Base-by-base conservation (phyloP, 2,329 filamentous ascomycete species). In the Mollisia scopiformis region DNA sequence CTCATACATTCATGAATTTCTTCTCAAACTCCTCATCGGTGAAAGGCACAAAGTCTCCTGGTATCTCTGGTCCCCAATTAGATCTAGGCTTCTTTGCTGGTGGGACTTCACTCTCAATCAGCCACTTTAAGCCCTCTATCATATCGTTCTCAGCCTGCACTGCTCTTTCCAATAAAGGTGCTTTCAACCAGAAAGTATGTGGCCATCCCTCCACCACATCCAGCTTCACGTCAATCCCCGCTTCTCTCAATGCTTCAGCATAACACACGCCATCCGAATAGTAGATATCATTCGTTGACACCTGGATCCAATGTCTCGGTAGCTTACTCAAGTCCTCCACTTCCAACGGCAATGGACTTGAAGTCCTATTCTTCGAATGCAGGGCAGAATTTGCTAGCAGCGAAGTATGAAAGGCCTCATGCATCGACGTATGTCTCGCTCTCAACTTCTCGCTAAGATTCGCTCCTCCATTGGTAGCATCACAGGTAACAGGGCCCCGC, bases 261-360 rank as follows among this genome's bases (percentile, higher is more conserved):
- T 82, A 82, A 63, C 80, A 83, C 8, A 80, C 63, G 10, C 81
- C 81, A 68, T 84, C 81, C 21, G 78, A 80, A 69, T 82, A 83
- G 61, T 82, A 75, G 41, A 77, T 76, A 63, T 84, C 81, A 55
- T 83, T 83, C 8, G 78, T 80, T 60, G 77, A 78, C 4, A 82
- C 70, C 71, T 84, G 81, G 16, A 83, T 75, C 76, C 78, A 84
- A 47, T 78, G 79, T 59, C 74, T 71, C 5, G 65, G 57, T 43
- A 82, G 51, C 13, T 72, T 67, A 6, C 16, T 71, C 65, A 64
- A 39, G 46, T 58, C 56, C 28, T 62, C 47, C 5, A 0, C 70
- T 72, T 66, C 81, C 16, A 55, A 69, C 71, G 67, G 81, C 4
- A 82, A 66, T 8, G 80, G 80, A 66, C 82, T 75, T 39, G 78